A percentile compares a stretch with the other conserved stretches of the same genome.
Conservation (phyloP, 352 stramenopile genomes). For the Phytopythium vexans region DNA sequence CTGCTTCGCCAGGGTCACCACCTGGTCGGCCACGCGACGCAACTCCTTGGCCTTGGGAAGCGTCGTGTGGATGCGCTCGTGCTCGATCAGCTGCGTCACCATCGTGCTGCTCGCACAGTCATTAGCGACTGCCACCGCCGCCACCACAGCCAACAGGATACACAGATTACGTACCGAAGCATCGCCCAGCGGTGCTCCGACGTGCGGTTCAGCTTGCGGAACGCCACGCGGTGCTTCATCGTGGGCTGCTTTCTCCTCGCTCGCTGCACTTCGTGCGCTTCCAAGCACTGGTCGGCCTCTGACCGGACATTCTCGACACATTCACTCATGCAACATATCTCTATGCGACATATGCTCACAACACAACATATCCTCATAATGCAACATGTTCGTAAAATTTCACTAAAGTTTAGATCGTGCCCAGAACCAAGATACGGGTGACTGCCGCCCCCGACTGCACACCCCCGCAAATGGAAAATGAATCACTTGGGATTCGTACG, state of each 20-base stretch:
- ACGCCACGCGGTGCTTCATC: slow-evolving; percentile 85
- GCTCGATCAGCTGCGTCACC: slow-evolving; percentile 96
- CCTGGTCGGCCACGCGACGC: slow-evolving; percentile 91
- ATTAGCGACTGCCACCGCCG: not conserved
- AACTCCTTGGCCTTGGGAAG: slow-evolving; percentile 96
- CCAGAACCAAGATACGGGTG: too few relatives aligned
- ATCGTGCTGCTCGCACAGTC: slow-evolving; percentile 75
- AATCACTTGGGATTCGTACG: too few relatives aligned
- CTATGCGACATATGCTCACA: too few relatives aligned
- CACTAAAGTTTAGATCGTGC: too few relatives aligned
- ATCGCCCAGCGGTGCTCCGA: slow-evolving; percentile 95
- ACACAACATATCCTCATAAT: too few relatives aligned
- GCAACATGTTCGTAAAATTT: too few relatives aligned
- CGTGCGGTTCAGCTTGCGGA: slow-evolving; percentile 92
- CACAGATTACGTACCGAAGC: slow-evolving; percentile 74
- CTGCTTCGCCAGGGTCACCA: slow-evolving; percentile 94
- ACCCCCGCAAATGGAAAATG: too few relatives aligned
- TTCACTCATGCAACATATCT: slow-evolving; percentile 9
- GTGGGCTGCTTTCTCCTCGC: slow-evolving; percentile 5
- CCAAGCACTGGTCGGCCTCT: slow-evolving; percentile 9
- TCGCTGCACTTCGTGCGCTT: slow-evolving; percentile 1
- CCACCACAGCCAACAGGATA: slow-evolving; percentile 1
- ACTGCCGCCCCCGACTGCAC: too few relatives aligned
- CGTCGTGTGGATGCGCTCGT: slow-evolving; percentile 97
- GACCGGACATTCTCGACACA: not conserved